Conservation (phyloP, 1,284 basidiomycete genomes). For the Violaceomyces palustris region DNA sequence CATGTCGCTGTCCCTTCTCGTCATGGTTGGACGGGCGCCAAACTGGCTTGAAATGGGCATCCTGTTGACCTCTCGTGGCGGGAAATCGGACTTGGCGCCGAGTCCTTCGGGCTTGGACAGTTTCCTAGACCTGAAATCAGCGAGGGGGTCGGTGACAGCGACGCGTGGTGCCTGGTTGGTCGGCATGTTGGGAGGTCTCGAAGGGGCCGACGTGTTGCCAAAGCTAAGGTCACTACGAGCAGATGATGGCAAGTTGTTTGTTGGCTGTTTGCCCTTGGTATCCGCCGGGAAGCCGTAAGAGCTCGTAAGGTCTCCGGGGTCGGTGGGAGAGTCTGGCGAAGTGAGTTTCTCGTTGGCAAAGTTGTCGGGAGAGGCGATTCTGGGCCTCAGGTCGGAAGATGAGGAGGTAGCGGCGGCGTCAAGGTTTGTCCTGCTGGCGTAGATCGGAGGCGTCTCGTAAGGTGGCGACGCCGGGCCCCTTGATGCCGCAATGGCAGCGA, state of each 20-base stretch:
- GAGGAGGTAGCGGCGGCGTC: no score
- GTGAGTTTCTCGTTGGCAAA: conserved; percentile 3
- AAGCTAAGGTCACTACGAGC: not conserved
- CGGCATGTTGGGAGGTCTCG: not conserved
- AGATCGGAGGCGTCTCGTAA: conserved; percentile 29
- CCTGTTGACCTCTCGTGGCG: conserved; percentile 24
- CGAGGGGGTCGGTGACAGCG: conserved; percentile 41
- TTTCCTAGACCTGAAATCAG: conserved; percentile 35
- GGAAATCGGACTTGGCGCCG: conserved; percentile 34
- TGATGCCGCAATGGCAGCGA: no score
- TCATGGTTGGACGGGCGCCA: conserved; percentile 15
- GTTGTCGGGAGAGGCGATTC: conserved; percentile 8
- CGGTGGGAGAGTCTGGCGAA: not conserved
- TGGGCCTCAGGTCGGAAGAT: not conserved
- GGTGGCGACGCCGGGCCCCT: conserved; percentile 27
- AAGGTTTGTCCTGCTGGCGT: conserved; percentile 22
- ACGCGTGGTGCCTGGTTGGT: conserved; percentile 27
- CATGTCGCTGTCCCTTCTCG: conserved; percentile 26
- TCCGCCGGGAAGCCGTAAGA: no score
- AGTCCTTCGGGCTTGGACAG: conserved; percentile 33
- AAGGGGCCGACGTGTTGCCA: conserved; percentile 8
- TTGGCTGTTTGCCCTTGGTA: conserved; percentile 4
- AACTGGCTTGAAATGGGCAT: conserved; percentile 1
- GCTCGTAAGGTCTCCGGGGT: no score
- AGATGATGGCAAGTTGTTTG: no score